Percentiles rank a stretch among this genome's conserved stretches.
Evolutionary conservation across 768 basidiomycete genomes (phyloP).

Genomic region (Cystobasidium ongulense): DNA sequence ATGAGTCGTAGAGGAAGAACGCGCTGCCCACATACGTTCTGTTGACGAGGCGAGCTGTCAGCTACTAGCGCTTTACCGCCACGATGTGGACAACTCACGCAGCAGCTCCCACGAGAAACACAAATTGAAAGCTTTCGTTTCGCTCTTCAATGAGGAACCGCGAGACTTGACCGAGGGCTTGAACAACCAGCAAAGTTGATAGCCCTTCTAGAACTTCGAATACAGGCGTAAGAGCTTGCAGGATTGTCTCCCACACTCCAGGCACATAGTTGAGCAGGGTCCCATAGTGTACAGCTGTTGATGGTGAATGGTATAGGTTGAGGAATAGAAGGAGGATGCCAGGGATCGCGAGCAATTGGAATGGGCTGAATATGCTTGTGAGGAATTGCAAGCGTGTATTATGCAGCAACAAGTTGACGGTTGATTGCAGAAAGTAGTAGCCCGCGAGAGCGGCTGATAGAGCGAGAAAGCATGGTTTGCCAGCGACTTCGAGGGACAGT

Average conservation of each 20-base stretch:
- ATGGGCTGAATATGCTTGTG: slow-evolving; percentile 20
- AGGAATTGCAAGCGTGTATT: slow-evolving; percentile 37
- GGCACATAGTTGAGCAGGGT: slow-evolving; percentile 30
- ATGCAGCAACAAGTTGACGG: slow-evolving; percentile 26
- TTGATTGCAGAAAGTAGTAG: slow-evolving; percentile 30
- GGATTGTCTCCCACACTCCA: slow-evolving; percentile 34
- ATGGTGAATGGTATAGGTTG: slow-evolving; percentile 39
- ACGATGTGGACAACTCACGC: neutral
- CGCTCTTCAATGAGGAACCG: slow-evolving; percentile 26
- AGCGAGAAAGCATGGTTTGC: slow-evolving; percentile 37
- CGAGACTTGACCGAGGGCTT: slow-evolving; percentile 31
- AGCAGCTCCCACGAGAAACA: slow-evolving; percentile 31
- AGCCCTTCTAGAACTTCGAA: slow-evolving; percentile 42
- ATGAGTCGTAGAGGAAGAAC: slow-evolving; percentile 31
- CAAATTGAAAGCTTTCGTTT: slow-evolving; percentile 37
- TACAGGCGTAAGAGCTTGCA: slow-evolving; percentile 36
- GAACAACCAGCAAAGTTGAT: slow-evolving; percentile 36
- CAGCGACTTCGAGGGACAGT: slow-evolving; percentile 42
- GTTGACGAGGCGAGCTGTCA: neutral
- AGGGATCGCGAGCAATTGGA: slow-evolving; percentile 38
- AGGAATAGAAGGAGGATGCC: slow-evolving; percentile 40
- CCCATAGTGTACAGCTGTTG: neutral
- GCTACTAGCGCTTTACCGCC: too few relatives aligned
- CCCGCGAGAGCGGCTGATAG: slow-evolving; percentile 29
- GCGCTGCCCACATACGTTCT: slow-evolving; percentile 38